A percentile compares a stretch with the other conserved stretches of the same genome.
Conservation (phyloP, 2,329 filamentous ascomycete species). For the Hymenoscyphus albidus region DNA sequence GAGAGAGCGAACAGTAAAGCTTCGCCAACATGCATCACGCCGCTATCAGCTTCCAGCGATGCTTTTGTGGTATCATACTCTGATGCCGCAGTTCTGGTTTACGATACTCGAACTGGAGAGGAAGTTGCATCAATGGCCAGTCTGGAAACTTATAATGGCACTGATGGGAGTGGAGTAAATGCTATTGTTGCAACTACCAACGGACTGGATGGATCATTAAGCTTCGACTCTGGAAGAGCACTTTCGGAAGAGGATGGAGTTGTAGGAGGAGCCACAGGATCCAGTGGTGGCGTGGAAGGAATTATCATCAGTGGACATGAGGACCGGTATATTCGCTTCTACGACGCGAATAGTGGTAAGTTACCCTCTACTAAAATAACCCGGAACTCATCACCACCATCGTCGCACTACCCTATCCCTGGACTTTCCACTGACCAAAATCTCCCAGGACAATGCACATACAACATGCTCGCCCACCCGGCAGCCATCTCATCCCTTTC, state of each 20-base stretch:
- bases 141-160: constrained; percentile 88
- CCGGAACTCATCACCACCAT: not conserved
- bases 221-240: constrained; percentile 58
- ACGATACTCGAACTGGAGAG: constrained; percentile 82
- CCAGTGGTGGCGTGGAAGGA: constrained; percentile 77
- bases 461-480: constrained; percentile 96
- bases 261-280: constrained; percentile 75
- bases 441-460: constrained; percentile 89
- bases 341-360: constrained; percentile 97
- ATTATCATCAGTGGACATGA: constrained; percentile 96
- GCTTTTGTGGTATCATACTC: constrained; percentile 91
- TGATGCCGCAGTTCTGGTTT: constrained; percentile 86
- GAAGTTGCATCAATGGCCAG: constrained; percentile 92
- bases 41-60: constrained; percentile 76
- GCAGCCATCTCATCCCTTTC: constrained; percentile 88
- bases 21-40: constrained; percentile 89
- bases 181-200: constrained; percentile 83
- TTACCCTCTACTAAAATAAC: constrained; percentile 26
- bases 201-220: constrained; percentile 65
- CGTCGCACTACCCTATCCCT: too few relatives aligned
- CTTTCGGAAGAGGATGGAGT: constrained; percentile 70
- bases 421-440: too few relatives aligned
- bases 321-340: constrained; percentile 93
- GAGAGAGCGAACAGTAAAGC: constrained; percentile 62
- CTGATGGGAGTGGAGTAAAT: constrained; percentile 79